Evolutionary conservation across 2,329 filamentous ascomycete species (phyloP), one percentile per base, ranked within the genome.

Genomic region (Metarhizium sp.): DNA sequence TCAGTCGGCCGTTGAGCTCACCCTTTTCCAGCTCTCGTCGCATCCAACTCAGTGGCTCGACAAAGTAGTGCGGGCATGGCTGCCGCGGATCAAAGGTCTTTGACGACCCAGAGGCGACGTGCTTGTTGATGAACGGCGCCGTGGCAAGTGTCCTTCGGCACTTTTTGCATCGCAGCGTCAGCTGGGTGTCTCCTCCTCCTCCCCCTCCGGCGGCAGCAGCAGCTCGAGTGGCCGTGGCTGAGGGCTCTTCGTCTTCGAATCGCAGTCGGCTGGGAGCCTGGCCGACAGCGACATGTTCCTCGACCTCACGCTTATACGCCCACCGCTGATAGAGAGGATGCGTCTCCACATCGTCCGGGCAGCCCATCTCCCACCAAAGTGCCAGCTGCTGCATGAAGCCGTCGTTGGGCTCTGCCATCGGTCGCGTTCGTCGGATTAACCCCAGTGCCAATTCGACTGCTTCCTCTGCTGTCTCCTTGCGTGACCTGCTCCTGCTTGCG

Each of bases 31-130:
- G 82, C 64, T 86, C 85, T 1, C 85, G 76, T 6, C 88, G 84
- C 94, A 99, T 99, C 94, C 94, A 99, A 14, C 89, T 89, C 38
- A 99, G 76, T 0, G 94, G 90, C 65, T 97, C 91, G 60, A 97
- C 73, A 71, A 96, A 97, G 68, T 92, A 82, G 70, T 97, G 92
- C 20, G 87, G 86, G 65, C 94, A 99, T 13, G 55, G 52, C 30
- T 54, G 57, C 38, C 54, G 50, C 10, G 55, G 55, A n/a, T 57
- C 43, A 16, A 53, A 36, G 52, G 53, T 34, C 29, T 8, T 29
- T 1, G 51, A 42, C 34, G 55, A 51, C 42, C 50, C 14, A 1
- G 53, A 48, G 10, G 53, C 56, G 2, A 62, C 73, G 70, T 95
- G 90, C 1, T 80, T 72, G 49, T 86, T 71, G 53, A 95, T 77